phyloP scores from a whole-genome alignment of 805 yeast genomes.

The Blastobotrys mokoenaii region DNA sequence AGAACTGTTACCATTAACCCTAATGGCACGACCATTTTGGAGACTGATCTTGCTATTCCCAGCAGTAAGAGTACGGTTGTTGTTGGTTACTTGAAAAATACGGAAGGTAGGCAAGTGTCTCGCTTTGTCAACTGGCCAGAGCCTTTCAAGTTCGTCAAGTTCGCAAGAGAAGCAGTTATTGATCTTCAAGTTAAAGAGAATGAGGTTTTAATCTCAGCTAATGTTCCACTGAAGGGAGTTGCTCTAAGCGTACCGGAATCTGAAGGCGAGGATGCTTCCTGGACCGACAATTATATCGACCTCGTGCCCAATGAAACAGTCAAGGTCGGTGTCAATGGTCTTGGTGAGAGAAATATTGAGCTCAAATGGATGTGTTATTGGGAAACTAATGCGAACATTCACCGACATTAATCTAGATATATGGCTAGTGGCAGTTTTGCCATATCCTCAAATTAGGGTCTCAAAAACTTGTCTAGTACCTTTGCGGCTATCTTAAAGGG shows the following conservation, averaged over 20 bases:
- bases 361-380: conserved; percentile 4
- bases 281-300: conserved; percentile 4
- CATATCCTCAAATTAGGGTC: no score
- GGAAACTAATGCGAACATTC: not conserved
- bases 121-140: conserved; percentile 6
- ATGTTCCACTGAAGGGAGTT: conserved; percentile 2
- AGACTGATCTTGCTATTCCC: not conserved
- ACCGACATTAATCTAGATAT: no score
- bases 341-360: not conserved
- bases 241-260: not conserved
- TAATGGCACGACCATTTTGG: conserved; percentile 6
- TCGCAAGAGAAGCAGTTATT: conserved; percentile 2
- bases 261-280: not conserved
- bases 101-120: not conserved
- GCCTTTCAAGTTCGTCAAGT: conserved; percentile 8
- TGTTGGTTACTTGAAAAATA: conserved; percentile 1
- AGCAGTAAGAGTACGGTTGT: not conserved
- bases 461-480: no score
- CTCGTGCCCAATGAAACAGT: conserved; percentile 2
- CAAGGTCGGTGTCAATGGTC: not conserved
- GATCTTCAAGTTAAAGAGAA: not conserved
- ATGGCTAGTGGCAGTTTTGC: no score
- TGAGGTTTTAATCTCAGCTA: not conserved
- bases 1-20: not conserved
- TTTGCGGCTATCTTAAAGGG: no score